Percentiles rank a stretch among this genome's conserved stretches.
phyloP scores from a whole-genome alignment of 441 rosid genomes.

The Erodium texanum region DNA sequence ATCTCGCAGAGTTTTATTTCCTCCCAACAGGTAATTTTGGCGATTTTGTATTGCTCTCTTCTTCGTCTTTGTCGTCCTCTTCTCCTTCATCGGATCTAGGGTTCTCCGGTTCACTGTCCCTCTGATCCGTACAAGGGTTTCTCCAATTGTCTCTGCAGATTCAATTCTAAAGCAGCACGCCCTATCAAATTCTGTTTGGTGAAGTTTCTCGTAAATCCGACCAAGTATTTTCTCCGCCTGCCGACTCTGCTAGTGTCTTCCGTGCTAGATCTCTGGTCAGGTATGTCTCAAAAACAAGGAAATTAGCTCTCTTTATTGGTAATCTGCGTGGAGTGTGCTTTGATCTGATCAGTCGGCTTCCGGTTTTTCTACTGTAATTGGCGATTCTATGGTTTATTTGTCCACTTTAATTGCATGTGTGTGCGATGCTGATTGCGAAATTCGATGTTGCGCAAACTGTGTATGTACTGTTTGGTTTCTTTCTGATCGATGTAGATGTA shows the following conservation, averaged over 20 bases:
- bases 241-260: not conserved
- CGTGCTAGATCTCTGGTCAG: not conserved
- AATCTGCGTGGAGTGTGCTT: not conserved
- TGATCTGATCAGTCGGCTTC: not conserved
- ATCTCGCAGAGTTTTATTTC: not conserved
- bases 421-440: not conserved
- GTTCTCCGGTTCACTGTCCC: not conserved
- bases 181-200: too few relatives aligned
- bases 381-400: not conserved
- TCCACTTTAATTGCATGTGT: too few relatives aligned
- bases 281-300: not conserved
- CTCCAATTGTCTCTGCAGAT: not conserved
- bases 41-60: not conserved
- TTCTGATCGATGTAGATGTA: not conserved
- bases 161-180: too few relatives aligned
- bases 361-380: not conserved
- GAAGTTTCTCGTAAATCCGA: too few relatives aligned
- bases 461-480: not conserved
- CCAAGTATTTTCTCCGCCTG: not conserved
- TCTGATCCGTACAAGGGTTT: not conserved
- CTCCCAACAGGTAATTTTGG: not conserved
- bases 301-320: not conserved
- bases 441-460: not conserved
- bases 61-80: not conserved
- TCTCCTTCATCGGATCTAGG: constrained; percentile 3